phyloP scores from a whole-genome alignment of 2,329 filamentous ascomycete genomes.

The Aureobasidium sp. region DNA sequence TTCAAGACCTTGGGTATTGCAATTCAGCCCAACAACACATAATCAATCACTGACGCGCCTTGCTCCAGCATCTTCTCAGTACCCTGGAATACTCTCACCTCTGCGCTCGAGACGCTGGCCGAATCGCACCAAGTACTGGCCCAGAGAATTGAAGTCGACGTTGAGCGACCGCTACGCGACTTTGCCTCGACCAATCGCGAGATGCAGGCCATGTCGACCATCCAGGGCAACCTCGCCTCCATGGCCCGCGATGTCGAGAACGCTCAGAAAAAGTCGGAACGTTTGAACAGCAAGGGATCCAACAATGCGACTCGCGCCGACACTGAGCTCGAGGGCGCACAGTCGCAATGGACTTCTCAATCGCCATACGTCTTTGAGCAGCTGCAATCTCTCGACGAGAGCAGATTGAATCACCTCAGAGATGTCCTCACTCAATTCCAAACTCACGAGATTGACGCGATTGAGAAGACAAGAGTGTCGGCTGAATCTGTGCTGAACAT shows the following conservation, averaged over 20 bases:
- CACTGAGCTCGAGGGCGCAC: conserved; percentile 67
- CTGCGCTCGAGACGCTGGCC: conserved; percentile 72
- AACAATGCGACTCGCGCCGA: conserved; percentile 74
- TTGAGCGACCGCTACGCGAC: conserved; percentile 73
- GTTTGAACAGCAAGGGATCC: conserved; percentile 69
- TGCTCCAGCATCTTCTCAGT: conserved; percentile 69
- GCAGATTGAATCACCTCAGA: conserved; percentile 78
- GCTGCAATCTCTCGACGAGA: conserved; percentile 85
- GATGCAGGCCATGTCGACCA: conserved; percentile 70
- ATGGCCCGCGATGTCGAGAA: conserved; percentile 81
- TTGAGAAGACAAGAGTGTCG: conserved; percentile 66
- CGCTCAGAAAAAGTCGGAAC: conserved; percentile 78
- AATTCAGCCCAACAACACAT: conserved; percentile 16
- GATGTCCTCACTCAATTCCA: conserved; percentile 88
- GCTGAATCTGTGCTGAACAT: conserved; percentile 75
- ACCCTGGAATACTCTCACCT: conserved; percentile 83
- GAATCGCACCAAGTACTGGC: conserved; percentile 76
- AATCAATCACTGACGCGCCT: conserved; percentile 19
- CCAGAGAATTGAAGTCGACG: conserved; percentile 76
- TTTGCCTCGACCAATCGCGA: conserved; percentile 67
- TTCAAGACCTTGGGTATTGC: conserved; percentile 77
- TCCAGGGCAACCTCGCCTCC: conserved; percentile 70
- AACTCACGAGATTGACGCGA: conserved; percentile 83
- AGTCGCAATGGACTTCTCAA: conserved; percentile 84
- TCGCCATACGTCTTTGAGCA: conserved; percentile 92